Evolutionary conservation across 768 basidiomycete genomes (phyloP), one percentile per base, ranked within the genome.

Genomic region (Cystobasidium onofrii): DNA sequence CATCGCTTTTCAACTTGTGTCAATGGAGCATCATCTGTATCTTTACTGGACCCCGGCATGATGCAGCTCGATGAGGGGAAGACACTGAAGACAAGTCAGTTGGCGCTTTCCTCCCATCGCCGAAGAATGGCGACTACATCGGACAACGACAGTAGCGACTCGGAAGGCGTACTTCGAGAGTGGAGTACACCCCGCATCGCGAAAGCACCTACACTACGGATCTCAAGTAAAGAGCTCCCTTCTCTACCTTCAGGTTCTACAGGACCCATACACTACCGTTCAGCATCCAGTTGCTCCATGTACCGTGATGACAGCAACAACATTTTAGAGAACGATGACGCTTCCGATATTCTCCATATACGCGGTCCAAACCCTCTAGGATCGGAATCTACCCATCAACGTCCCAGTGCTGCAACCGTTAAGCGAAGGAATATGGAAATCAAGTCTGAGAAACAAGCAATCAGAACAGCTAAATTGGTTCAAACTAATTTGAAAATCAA

Each of bases 1-100:
- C 17, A 60, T 34, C 69, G 69, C 20, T 71, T 71, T 54, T 57
- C 69, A 17, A 71, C 69, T 39, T 71, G 54, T 55, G 60, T 71
- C 25, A 25, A 9, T 18, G 27, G 27, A 27, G 7, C 31, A 1
- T 71, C 69, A 12, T 2, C 33, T 13, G 29, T 55, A 20, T 71
- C 69, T 12, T 54, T 71, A 10, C 34, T 71, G 31, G 69, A 52
- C 23, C 33, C 43, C 4, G 55, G 39, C n/a, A 71, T 55, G 52
- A 33, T 55, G 36, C 46, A 50, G 15, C 10, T 50, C 4, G 46
- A 50, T 20, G 20, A 50, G 9, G 46, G 20, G 46, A 50, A 50
- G n/a, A 12, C 57, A 27, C 7, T 27, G 20, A 60, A 60, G 25
- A 7, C 57, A 13, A 27, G 13, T 20, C 57, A 60, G 57, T 6